Conservation (phyloP, 2,329 filamentous ascomycete species). For the Ambrosiella beaveri region DNA sequence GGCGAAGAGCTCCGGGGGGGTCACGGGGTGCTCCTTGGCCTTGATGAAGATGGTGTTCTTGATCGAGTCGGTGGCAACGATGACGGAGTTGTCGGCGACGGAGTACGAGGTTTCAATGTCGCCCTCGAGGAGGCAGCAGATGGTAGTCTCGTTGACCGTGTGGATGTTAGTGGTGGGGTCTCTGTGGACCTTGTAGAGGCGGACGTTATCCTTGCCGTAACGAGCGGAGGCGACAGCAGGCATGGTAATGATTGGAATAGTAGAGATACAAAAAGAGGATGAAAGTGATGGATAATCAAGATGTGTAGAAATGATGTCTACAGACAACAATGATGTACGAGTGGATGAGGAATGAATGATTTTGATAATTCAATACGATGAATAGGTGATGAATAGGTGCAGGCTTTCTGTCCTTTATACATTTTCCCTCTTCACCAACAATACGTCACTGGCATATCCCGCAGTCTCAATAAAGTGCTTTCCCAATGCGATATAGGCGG, state of each 20-base stretch:
- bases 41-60: constrained; percentile 96
- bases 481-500: neutral
- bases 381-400: neutral
- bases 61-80: constrained; percentile 93
- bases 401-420: neutral
- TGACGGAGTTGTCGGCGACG: constrained; percentile 77
- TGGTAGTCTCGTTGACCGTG: constrained; percentile 84
- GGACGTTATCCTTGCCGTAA: constrained; percentile 96
- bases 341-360: neutral
- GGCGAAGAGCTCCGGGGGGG: constrained; percentile 82
- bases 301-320: neutral
- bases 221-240: constrained; percentile 44
- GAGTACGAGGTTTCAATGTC: constrained; percentile 87
- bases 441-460: neutral
- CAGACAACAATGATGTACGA: neutral
- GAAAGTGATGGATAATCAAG: neutral
- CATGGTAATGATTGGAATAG: constrained; percentile 24
- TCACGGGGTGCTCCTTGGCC: constrained; percentile 83
- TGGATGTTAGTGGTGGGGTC: constrained; percentile 62
- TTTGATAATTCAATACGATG: too few relatives aligned
- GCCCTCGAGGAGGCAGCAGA: constrained; percentile 82
- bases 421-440: neutral
- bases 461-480: neutral
- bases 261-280: neutral
- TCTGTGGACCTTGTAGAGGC: constrained; percentile 83